Base-by-base conservation (phyloP, 768 basidiomycete genomes). In the Boletales sp. region DNA sequence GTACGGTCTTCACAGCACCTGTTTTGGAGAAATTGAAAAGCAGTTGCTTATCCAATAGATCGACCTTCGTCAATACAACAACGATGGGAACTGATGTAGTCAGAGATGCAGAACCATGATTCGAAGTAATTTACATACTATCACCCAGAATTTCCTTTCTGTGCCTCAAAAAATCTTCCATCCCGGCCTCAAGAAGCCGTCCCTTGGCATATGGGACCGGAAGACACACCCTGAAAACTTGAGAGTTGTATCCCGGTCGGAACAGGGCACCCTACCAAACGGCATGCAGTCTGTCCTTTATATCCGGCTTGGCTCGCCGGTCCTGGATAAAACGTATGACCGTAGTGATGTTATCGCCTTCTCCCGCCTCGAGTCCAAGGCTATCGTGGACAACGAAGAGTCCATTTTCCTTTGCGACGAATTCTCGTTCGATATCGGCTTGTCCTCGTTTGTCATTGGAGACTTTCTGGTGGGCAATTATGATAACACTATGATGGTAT, bases 51-150 rank as follows among this genome's bases (percentile, higher is more conserved):
- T 35, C 39, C 17, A 39, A 13, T 8, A 49, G 14, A 30, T 49
- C 48, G 11, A 38, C 17, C 30, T 43, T 49, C 29, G 42, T 49
- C 29, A 49, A 35, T 3, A 49, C 48, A 15, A 49, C 41, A 19
- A 49, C 29, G 27, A 49, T 9, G 1, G 48, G 48, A 42, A 49
- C 48, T 49, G 19, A 3, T 34, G 12, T 3, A 5, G n/a, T 36
- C n/a, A n/a, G 35, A 5, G 24, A 5, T 6, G 24, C 24, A 5
- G 35, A 36, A 36, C 8, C 15, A 36, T 14, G 35, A 36, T 5
- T 36, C 30, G 5, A 7, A 27, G 24, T 37, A 6, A 18, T 39
- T 12, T 19, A 19, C 38, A 38, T 18, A 47, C 45, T 47, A 21
- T 47, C 15, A 8, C 45, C 45, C 18, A 47, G 9, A 19, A 47